These are phyloP conservation scores for Monilinia aucupariae DNA, from an alignment of 2,329 filamentous ascomycete species.

Conservation along the genomic window DNA sequence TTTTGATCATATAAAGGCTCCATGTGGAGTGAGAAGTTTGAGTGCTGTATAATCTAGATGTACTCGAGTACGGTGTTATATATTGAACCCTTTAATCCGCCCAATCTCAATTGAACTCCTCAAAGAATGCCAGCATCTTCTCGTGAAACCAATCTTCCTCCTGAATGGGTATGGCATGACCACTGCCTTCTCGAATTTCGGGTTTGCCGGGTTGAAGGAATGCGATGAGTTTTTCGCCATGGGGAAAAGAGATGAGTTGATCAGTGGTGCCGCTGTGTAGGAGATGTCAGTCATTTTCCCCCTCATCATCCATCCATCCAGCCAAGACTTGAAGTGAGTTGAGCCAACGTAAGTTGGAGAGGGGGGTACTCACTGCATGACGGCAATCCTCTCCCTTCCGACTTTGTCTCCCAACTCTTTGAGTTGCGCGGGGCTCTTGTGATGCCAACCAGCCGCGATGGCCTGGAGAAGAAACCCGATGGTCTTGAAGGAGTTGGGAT, in stretches of 20 bases:
- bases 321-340: too few relatives aligned
- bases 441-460: conserved; percentile 72
- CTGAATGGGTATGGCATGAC: conserved; percentile 72
- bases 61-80: too few relatives aligned
- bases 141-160: conserved; percentile 62
- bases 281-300: background rate
- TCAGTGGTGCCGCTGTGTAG: conserved; percentile 54
- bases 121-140: conserved; percentile 30
- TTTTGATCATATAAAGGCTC: too few relatives aligned
- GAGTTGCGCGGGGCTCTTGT: conserved; percentile 65
- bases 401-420: conserved; percentile 59
- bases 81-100: too few relatives aligned
- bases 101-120: conserved; percentile 1
- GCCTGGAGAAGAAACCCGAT: conserved; percentile 71
- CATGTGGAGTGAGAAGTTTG: too few relatives aligned
- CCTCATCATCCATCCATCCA: background rate
- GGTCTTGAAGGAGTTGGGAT: conserved; percentile 55
- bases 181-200: conserved; percentile 62
- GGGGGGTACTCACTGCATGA: conserved; percentile 52
- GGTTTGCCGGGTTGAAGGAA: conserved; percentile 57
- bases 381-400: conserved; percentile 66
- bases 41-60: too few relatives aligned
- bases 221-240: conserved; percentile 63
- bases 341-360: too few relatives aligned
- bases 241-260: conserved; percentile 68